Evolutionary conservation across 176 grass and related monocot genomes (phyloP).

Genomic region (Oryza officinalis): DNA sequence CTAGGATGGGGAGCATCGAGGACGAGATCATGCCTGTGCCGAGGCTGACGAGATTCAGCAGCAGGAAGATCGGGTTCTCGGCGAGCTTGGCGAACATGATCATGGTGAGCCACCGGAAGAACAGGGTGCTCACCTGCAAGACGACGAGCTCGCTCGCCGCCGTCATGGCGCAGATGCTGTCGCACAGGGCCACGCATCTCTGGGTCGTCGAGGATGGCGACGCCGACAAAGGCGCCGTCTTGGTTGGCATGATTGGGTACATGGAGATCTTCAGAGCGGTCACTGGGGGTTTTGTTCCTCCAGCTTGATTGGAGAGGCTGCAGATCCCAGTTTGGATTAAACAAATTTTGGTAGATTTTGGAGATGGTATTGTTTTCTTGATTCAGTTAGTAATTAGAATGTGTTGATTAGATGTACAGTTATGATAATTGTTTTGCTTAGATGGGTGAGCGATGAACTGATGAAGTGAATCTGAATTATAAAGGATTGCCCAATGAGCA

Average conservation of each 20-base stretch:
- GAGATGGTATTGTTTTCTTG: not conserved
- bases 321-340: not conserved
- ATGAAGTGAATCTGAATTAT: not conserved
- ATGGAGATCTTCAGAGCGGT: constrained; percentile 55
- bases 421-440: not conserved
- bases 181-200: constrained; percentile 56
- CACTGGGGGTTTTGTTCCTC: constrained; percentile 32
- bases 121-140: constrained; percentile 54
- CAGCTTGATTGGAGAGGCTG: constrained; percentile 15
- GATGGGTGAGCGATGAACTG: not conserved
- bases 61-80: constrained; percentile 30
- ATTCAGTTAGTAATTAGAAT: not conserved
- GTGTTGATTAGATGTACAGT: not conserved
- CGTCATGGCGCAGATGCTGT: constrained; percentile 68
- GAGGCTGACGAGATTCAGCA: constrained; percentile 17
- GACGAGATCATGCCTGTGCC: not conserved
- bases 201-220: constrained; percentile 49
- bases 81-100: constrained; percentile 27
- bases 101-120: constrained; percentile 45
- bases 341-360: not conserved
- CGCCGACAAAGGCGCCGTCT: constrained; percentile 10
- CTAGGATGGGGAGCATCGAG: not conserved
- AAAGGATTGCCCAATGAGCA: not conserved
- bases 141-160: constrained; percentile 60
- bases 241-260: constrained; percentile 65